A percentile compares a stretch with the other conserved stretches of the same genome.
Conservation (phyloP, 345 rosid genomes). For the Erysimum cheiranthoides region DNA sequence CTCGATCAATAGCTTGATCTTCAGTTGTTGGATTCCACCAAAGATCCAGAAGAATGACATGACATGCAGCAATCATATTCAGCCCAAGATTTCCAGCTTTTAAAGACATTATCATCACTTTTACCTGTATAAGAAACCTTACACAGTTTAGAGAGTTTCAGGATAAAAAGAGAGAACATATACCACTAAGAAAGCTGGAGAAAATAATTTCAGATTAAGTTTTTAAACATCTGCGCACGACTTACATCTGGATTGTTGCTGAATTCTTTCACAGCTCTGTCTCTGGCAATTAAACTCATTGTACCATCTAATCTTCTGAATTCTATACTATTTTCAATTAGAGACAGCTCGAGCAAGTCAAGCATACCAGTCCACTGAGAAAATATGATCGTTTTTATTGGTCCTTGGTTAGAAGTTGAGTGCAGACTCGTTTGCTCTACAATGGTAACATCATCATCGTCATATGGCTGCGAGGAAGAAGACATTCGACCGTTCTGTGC, state of each 20-base stretch:
- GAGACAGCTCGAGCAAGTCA: slow-evolving; percentile 70
- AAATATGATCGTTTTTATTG: slow-evolving; percentile 81
- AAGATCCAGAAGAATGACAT: slow-evolving; percentile 91
- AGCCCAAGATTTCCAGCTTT: slow-evolving; percentile 98
- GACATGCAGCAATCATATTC: slow-evolving; percentile 97
- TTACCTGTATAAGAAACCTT: slow-evolving; percentile 54
- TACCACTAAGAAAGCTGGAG: slow-evolving; percentile 1
- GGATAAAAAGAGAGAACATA: slow-evolving; percentile 13
- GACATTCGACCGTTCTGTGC: slow-evolving; percentile 44
- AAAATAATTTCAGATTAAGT: background rate
- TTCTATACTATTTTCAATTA: slow-evolving; percentile 55
- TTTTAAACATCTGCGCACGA: slow-evolving; percentile 7
- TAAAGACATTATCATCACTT: slow-evolving; percentile 91
- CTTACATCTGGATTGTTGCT: slow-evolving; percentile 75
- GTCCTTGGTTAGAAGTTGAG: slow-evolving; percentile 49
- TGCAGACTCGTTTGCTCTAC: slow-evolving; percentile 49
- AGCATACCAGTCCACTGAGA: slow-evolving; percentile 98
- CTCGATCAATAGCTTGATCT: slow-evolving; percentile 68
- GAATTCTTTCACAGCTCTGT: slow-evolving; percentile 87
- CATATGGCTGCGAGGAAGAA: slow-evolving; percentile 40
- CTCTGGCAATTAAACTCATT: slow-evolving; percentile 78
- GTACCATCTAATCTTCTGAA: slow-evolving; percentile 94
- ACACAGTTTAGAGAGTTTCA: slow-evolving; percentile 24
- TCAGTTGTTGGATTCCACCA: slow-evolving; percentile 97
- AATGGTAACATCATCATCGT: slow-evolving; percentile 45